Base-by-base conservation (phyloP, 148 eudicot genomes). In the Chenopodium album region DNA sequence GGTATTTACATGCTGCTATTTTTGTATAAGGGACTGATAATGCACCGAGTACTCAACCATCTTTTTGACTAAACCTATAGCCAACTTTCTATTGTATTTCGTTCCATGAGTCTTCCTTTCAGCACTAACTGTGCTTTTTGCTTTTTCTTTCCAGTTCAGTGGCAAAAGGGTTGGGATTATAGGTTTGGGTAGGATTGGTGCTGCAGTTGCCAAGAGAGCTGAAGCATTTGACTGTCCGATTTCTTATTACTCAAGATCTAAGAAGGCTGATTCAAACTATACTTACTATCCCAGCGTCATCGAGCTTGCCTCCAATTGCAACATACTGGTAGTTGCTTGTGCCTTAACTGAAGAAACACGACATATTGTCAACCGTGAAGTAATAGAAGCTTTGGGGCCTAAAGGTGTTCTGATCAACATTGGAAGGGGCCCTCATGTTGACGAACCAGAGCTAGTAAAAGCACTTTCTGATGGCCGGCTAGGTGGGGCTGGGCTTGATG, bases 101-200 rank as follows among this genome's bases (percentile, higher is more conserved):
- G 31, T 75, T 56, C 46, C 77, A 50, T 44, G 63, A 22, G 46
- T 60, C 28, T 62, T 44, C 31, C 56, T 37, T 26, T 47, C 23
- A 48, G 28, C 81, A 48, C 19, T 32, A 52, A 41, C 5, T 76
- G 16, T 20, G 32, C 67, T 32, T 60, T 37, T 71, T 75, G 16
- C 54, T 44, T 28, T 37, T 46, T 65, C 66, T 80, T 73, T 84
- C 77, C 90, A 93, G 97, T 92, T 95, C 81, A 89, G 86, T 80
- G 98, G 98, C 82, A 94, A 94, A 86, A 80, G 77, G 85, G 95
- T 94, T 44, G 98, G 98, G 44, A 92, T 94, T n/a, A 90, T 94
- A 23, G 97, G 98, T 22, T 79, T 93, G 81, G 97, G 98, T 28
- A 88, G 95, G 72, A 94, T 94, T 7, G 98, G 98, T 63, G 37